phyloP scores from a whole-genome alignment of 768 basidiomycete genomes.

The Lactarius sanguifluus region DNA sequence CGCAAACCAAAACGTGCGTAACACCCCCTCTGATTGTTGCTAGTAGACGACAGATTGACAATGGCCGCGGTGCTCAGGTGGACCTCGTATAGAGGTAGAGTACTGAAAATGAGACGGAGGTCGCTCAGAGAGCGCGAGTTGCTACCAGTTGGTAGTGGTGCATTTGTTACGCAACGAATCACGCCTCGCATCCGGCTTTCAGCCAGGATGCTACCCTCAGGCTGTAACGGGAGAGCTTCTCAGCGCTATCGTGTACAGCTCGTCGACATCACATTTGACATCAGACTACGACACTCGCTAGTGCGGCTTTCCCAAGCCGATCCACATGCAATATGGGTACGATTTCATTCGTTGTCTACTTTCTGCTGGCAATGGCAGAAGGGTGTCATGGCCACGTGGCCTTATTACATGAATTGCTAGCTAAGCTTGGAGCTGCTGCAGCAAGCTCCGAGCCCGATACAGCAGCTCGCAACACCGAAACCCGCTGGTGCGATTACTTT shows the following conservation, averaged over 20 bases:
- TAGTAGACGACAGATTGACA: not conserved
- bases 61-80: conserved; percentile 13
- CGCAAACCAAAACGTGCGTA: conserved; percentile 26
- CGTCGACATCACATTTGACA: conserved; percentile 1
- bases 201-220: not conserved
- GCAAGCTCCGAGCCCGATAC: not conserved
- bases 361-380: not conserved
- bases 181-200: not conserved
- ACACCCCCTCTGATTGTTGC: not conserved
- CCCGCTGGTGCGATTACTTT: not conserved
- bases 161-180: not conserved
- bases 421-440: not conserved
- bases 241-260: not conserved
- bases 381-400: not conserved
- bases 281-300: not conserved
- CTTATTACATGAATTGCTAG: not conserved
- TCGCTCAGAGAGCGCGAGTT: conserved; percentile 13
- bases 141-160: conserved; percentile 19
- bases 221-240: not conserved
- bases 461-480: not conserved
- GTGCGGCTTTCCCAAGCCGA: not conserved
- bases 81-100: conserved; percentile 26
- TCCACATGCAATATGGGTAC: not conserved
- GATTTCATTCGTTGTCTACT: not conserved
- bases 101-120: conserved; percentile 24